These are phyloP conservation scores for Taxillus chinensis DNA, from an alignment of 164 flowering plant genomes.

Conservation along the genomic window DNA sequence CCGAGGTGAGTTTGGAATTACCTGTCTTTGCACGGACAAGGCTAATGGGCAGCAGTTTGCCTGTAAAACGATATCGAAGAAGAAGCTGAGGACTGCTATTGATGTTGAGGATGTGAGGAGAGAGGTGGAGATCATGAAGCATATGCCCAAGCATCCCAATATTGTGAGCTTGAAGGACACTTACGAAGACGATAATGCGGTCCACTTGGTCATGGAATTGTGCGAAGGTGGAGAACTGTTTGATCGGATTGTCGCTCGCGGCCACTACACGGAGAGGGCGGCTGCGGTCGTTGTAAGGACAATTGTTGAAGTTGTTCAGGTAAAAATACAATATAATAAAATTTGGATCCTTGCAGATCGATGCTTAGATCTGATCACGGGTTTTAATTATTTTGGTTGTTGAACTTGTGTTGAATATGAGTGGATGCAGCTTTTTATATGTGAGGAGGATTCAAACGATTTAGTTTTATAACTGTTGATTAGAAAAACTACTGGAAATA, in stretches of 20 bases:
- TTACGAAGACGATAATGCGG: slow-evolving; percentile 29
- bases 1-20: slow-evolving; percentile 29
- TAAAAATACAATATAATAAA: neutral
- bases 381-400: no score
- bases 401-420: no score
- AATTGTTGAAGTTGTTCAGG: slow-evolving; percentile 36
- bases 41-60: slow-evolving; percentile 16
- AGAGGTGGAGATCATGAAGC: slow-evolving; percentile 36
- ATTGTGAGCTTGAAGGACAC: slow-evolving; percentile 31
- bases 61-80: slow-evolving; percentile 34
- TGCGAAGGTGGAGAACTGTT: slow-evolving; percentile 37
- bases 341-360: no score
- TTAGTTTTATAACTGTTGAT: no score
- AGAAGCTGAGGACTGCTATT: slow-evolving; percentile 29
- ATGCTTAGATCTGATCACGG: no score
- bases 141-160: slow-evolving; percentile 29
- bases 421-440: no score
- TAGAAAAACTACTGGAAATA: no score
- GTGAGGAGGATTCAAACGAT: no score
- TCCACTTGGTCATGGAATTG: slow-evolving; percentile 34
- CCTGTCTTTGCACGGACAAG: slow-evolving; percentile 23
- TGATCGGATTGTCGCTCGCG: slow-evolving; percentile 34
- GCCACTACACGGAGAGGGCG: slow-evolving; percentile 34
- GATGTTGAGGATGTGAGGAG: slow-evolving; percentile 36
- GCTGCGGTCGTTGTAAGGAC: slow-evolving; percentile 29